phyloP scores from a whole-genome alignment of 768 basidiomycete species.

The Leucosporidium scottii region DNA sequence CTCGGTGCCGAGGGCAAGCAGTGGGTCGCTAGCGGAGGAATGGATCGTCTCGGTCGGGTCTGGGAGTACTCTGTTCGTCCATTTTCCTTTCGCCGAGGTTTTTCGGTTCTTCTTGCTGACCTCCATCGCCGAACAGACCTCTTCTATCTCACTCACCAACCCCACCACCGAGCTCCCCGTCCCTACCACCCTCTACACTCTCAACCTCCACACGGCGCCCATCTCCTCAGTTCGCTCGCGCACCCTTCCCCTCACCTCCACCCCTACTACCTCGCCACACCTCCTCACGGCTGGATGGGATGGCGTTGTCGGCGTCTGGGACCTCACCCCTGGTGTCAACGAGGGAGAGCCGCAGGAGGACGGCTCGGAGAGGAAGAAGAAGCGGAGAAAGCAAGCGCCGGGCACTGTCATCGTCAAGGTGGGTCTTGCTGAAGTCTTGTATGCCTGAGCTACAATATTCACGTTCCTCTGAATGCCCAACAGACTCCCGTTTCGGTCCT shows the following conservation, averaged over 20 bases:
- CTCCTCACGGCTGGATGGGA: conserved; percentile 86
- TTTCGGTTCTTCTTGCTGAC: not conserved
- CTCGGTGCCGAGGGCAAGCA: conserved; percentile 9
- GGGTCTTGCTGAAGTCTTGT: not conserved
- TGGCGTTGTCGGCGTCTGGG: conserved; percentile 72
- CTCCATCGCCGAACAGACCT: conserved; percentile 5
- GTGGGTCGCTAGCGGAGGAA: conserved; percentile 51
- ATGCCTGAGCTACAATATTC: not conserved
- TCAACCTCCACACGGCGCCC: conserved; percentile 76
- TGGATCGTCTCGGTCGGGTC: conserved; percentile 49
- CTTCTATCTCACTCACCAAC: conserved; percentile 39
- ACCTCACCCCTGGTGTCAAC: conserved; percentile 62
- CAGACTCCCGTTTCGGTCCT: conserved; percentile 63
- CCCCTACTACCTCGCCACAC: conserved; percentile 49
- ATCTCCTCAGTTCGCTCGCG: conserved; percentile 60
- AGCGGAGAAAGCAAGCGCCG: conserved; percentile 55
- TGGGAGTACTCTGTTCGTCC: conserved; percentile 30
- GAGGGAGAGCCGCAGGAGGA: conserved; percentile 47
- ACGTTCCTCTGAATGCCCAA: conserved; percentile 2
- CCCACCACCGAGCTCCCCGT: conserved; percentile 38
- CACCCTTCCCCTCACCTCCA: not conserved
- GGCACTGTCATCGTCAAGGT: conserved; percentile 51
- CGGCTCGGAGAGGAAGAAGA: conserved; percentile 51
- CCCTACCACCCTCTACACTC: conserved; percentile 55
- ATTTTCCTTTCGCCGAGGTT: not conserved